These are phyloP conservation scores for Xylariaceae sp. DNA, from an alignment of 2,329 filamentous ascomycete genomes.

Conservation along the genomic window DNA sequence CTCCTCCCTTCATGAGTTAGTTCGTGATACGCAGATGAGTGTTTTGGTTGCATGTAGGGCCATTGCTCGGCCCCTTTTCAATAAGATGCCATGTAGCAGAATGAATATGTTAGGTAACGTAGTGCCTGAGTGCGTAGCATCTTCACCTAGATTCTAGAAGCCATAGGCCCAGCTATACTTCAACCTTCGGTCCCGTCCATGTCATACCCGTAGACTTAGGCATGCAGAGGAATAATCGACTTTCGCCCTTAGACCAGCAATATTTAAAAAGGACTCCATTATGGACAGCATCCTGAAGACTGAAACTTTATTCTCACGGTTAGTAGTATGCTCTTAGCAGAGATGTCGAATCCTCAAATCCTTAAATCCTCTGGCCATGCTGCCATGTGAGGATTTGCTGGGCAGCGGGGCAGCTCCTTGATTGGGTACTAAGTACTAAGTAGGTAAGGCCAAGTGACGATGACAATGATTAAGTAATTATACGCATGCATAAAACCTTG, in stretches of 20 bases:
- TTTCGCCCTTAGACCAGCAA: background rate
- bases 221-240: background rate
- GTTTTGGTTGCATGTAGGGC: too few species aligned
- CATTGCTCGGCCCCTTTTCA: background rate
- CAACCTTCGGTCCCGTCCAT: background rate
- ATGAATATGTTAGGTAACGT: background rate
- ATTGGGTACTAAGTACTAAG: too few species aligned
- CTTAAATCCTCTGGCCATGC: too few species aligned
- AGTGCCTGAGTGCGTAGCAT: background rate
- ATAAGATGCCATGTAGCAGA: background rate
- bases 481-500: background rate
- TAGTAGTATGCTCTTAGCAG: background rate
- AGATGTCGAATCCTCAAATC: slow-evolving; percentile 5
- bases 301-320: background rate
- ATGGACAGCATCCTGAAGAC: background rate
- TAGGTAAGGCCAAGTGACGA: slow-evolving; percentile 6
- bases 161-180: background rate
- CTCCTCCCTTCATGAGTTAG: too few species aligned
- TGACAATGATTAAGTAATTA: background rate
- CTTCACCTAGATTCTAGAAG: too few species aligned
- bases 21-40: too few species aligned
- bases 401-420: background rate
- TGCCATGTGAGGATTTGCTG: slow-evolving; percentile 7
- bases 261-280: background rate
- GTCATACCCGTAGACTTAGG: background rate